Evolutionary conservation across 176 grass and related monocot genomes (phyloP), one percentile per base, ranked within the genome.

Genomic region (Aechmea fasciata): DNA sequence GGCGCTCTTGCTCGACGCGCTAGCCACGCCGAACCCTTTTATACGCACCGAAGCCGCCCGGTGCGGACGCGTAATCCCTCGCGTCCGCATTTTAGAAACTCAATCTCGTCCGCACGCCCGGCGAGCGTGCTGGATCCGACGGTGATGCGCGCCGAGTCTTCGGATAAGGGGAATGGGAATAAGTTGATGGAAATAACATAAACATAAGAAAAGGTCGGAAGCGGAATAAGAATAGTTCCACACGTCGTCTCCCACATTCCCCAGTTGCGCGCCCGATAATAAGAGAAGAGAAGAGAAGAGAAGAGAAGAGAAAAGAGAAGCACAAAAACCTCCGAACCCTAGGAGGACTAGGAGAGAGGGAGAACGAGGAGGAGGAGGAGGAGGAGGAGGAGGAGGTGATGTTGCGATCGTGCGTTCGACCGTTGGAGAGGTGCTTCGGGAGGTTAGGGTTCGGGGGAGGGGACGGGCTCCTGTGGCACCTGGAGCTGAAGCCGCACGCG

Each of bases 401-500:
- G 68, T 12, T 70, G 68, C 67, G 68, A 52, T 70, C 49, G 68
- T 70, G 68, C 68, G 53, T 70, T 11, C 50, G 63, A 13, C 64
- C 69, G 18, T 18, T 69, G 67, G 66, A 49, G 15, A 33, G 18
- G 62, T 79, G 77, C 59, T 79, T 70, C 17, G 51, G 70, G 50
- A 65, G 13, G 48, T 49, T 41, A 41, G 33, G 33, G 71, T 28
- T 57, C 41, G 54, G 67, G 20, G 55, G 48, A 50, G 49, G 51
- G 1, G 71, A 71, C 8, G 47, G 10, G 59, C 69, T 69, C 29
- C 41, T 24, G 12, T 86, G 83, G 79, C 28, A 86, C 29, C 48
- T 72, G 65, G 72, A 78, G 51, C 55, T 81, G 47, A 69, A 47
- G 24, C 20, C 67, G 10, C 84, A 86, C 50, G 23, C 72, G n/a